These are phyloP conservation scores for Ceratocystis huliohia DNA, from an alignment of 2,329 filamentous ascomycete genomes.

Conservation along the genomic window DNA sequence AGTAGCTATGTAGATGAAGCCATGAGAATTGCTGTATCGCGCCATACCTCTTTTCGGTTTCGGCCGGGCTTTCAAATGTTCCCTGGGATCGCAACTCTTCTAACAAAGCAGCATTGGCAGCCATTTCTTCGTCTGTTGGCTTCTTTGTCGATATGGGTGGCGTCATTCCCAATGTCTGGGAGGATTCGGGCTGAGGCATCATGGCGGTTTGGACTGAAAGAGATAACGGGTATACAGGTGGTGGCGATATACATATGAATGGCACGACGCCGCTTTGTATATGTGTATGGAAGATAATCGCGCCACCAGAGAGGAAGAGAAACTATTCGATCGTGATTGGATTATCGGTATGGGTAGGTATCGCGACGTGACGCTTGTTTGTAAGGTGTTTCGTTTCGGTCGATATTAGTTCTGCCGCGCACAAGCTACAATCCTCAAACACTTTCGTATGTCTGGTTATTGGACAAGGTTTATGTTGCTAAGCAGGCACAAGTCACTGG, in stretches of 20 bases:
- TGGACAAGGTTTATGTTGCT: background rate
- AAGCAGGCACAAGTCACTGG: background rate
- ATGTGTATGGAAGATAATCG: background rate
- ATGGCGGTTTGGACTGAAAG: background rate
- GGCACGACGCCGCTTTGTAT: background rate
- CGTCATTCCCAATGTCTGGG: constrained; percentile 49
- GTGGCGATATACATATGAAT: background rate
- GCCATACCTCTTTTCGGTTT: constrained; percentile 66
- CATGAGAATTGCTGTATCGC: background rate
- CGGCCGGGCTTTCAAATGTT: constrained; percentile 75
- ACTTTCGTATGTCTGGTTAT: background rate
- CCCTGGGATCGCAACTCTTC: constrained; percentile 78
- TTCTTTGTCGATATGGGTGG: constrained; percentile 66
- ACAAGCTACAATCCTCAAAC: background rate
- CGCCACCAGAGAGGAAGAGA: background rate
- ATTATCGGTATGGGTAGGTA: background rate
- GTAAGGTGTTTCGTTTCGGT: background rate
- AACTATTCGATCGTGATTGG: background rate
- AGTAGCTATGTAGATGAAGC: background rate
- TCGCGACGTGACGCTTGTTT: background rate
- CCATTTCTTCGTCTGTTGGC: constrained; percentile 64
- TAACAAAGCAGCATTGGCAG: constrained; percentile 65
- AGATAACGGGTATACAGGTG: background rate
- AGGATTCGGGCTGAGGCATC: background rate
- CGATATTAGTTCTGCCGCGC: background rate